Base-by-base conservation (phyloP, 2,329 filamentous ascomycete genomes). In the Fusarium graminum region DNA sequence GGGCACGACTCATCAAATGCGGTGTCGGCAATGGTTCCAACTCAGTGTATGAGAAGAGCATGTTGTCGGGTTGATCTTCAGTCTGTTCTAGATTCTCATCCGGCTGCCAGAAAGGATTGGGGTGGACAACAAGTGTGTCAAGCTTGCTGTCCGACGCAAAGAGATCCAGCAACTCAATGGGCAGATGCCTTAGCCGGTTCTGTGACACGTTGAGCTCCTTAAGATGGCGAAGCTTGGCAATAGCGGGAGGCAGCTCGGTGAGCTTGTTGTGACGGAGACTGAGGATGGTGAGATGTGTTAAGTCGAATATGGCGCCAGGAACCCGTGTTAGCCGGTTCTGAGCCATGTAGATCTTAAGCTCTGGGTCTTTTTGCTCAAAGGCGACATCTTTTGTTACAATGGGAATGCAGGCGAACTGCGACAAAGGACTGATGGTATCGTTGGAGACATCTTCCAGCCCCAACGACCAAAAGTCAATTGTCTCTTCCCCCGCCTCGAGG, bases 201-300 rank as follows among this genome's bases (percentile, higher is more conserved):
- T 89, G 85, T 1, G 88, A 86, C 10, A 93, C 69, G 67, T 92
- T 92, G 38, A 93, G 82, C 49, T 87, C 83, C 49, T 80, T 78
- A 6, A 93, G 80, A 58, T 87, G 88, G 6, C 73, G 74, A 8
- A 92, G 80, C 30, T 84, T 84, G 22, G 79, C 80, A 46, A 92
- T 86, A 5, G 82, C 80, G 0, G 86, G 79, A 2, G 90, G 87
- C 4, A 93, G 77, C 70, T 90, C 85, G 0, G 77, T 78, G 14
- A 93, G 80, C 25, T 81, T 75, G 69, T 92, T 92, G 60, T 83
- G 85, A 34, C 90, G 86, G 16, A 93, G 80, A 68, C 85, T 91
- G 13, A 93, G 82, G 16, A 88, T 85, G 0, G 86, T 88, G 29
- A 92, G 79, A 68, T 87, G 80, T 22, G 86, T 79, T 4, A 92